These are phyloP conservation scores for Cylindrodendrum hubeiense DNA, from an alignment of 2,329 filamentous ascomycete genomes.

Conservation along the genomic window DNA sequence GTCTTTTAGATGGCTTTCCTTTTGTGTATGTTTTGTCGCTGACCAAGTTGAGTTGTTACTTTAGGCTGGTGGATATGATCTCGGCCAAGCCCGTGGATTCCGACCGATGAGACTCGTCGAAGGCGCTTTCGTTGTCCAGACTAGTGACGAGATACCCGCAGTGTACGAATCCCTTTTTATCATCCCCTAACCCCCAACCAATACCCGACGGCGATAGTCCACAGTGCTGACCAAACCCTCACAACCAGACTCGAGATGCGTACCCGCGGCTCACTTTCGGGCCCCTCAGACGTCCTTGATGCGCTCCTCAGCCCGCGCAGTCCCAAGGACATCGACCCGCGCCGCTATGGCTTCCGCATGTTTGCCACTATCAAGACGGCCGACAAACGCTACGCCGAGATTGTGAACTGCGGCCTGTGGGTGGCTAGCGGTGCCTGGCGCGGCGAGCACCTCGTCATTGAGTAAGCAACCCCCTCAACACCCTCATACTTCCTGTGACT, in stretches of 20 bases:
- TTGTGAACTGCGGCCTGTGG: conserved; percentile 64
- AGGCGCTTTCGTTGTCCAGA: conserved; percentile 63
- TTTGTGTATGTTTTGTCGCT: conserved; percentile 29
- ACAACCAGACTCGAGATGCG: conserved; percentile 55
- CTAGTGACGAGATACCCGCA: conserved; percentile 60
- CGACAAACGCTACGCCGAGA: conserved; percentile 62
- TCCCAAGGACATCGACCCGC: conserved; percentile 55
- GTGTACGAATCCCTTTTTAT: conserved; percentile 46
- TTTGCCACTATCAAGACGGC: conserved; percentile 64
- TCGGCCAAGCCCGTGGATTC: conserved; percentile 56
- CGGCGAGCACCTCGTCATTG: conserved; percentile 59
- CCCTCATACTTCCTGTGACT: not conserved
- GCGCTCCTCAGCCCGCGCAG: conserved; percentile 53
- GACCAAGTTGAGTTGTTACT: conserved; percentile 36
- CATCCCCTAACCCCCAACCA: not conserved
- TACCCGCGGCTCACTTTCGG: conserved; percentile 61
- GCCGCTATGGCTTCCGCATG: conserved; percentile 62
- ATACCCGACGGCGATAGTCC: not conserved
- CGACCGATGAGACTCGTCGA: conserved; percentile 59
- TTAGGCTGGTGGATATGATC: conserved; percentile 57
- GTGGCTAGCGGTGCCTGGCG: conserved; percentile 62
- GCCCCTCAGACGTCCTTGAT: conserved; percentile 58
- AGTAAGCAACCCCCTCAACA: conserved; percentile 49
- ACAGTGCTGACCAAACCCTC: conserved; percentile 11
- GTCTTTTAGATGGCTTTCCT: not conserved